A percentile compares a stretch with the other conserved stretches of the same genome.
Evolutionary conservation across 2,329 filamentous ascomycete genomes (phyloP).

Genomic region (Fusarium duplospermum): DNA sequence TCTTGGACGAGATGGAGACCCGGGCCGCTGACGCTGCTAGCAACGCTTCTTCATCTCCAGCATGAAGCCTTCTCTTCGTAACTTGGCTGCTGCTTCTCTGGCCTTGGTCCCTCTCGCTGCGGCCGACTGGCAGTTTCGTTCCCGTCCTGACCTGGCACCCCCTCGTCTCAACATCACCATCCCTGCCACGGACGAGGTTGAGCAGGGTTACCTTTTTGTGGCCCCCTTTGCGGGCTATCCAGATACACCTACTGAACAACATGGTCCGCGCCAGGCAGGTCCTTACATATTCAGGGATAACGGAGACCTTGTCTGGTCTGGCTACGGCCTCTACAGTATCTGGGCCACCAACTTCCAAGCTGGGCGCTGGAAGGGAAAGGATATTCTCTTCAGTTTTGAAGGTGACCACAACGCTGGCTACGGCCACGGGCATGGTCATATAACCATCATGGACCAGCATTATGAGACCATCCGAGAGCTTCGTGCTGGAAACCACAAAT

Average conservation of each 20-base stretch:
- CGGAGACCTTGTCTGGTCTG: conserved; percentile 68
- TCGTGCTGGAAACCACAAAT: conserved; percentile 61
- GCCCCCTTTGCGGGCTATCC: conserved; percentile 52
- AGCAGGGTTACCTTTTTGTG: conserved; percentile 58
- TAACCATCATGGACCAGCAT: conserved; percentile 63
- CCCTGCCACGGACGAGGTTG: conserved; percentile 53
- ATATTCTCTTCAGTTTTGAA: conserved; percentile 66
- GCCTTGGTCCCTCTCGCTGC: conserved; percentile 1
- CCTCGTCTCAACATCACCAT: conserved; percentile 57
- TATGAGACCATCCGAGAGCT: conserved; percentile 67
- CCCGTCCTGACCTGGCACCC: conserved; percentile 45
- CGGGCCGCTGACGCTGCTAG: conserved; percentile 35
- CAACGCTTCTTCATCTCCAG: conserved; percentile 8
- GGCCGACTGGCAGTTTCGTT: conserved; percentile 3
- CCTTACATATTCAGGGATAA: conserved; percentile 67
- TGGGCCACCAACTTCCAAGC: conserved; percentile 67
- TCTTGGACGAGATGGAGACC: conserved; percentile 28
- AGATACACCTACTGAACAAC: conserved; percentile 51
- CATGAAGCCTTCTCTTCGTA: conserved; percentile 20
- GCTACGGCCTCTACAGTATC: conserved; percentile 63
- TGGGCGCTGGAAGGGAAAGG: conserved; percentile 60
- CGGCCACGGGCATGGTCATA: conserved; percentile 66
- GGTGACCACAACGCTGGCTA: conserved; percentile 63
- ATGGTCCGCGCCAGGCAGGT: conserved; percentile 62
- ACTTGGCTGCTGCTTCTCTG: conserved; percentile 7